Conservation (phyloP, 2,329 filamentous ascomycete species). For the Pseudogymnoascus sp. region DNA sequence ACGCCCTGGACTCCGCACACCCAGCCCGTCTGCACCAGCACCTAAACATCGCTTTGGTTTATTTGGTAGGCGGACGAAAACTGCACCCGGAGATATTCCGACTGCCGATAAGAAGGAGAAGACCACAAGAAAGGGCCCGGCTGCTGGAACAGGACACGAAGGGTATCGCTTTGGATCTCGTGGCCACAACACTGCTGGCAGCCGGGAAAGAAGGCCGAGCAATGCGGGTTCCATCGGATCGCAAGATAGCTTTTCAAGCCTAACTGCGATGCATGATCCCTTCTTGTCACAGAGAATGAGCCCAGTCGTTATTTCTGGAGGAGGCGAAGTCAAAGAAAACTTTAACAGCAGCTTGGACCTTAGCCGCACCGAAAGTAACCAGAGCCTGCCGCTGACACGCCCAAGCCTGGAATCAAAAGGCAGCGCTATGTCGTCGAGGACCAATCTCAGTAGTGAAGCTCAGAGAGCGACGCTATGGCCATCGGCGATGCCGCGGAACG, state of each 20-base stretch:
- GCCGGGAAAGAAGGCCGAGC: conserved; percentile 27
- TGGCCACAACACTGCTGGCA: conserved; percentile 51
- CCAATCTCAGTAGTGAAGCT: conserved; percentile 26
- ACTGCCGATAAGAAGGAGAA: conserved; percentile 49
- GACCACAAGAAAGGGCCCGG: conserved; percentile 62
- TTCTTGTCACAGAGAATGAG: conserved; percentile 56
- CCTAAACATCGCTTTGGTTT: conserved; percentile 64
- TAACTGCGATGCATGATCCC: conserved; percentile 38
- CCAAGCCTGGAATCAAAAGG: conserved; percentile 37
- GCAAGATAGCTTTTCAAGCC: conserved; percentile 41
- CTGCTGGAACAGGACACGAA: conserved; percentile 90
- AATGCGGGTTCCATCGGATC: conserved; percentile 36
- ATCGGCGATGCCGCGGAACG: conserved; percentile 38
- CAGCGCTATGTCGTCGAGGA: conserved; percentile 19
- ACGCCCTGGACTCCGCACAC: conserved; percentile 32
- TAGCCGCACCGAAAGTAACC: conserved; percentile 41
- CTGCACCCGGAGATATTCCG: conserved; percentile 38
- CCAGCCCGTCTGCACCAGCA: conserved; percentile 45
- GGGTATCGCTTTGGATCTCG: conserved; percentile 46
- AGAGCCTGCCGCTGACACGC: conserved; percentile 34
- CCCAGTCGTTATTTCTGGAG: conserved; percentile 54
- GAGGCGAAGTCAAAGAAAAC: conserved; percentile 54
- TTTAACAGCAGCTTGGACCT: conserved; percentile 45
- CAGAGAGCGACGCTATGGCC: conserved; percentile 43
- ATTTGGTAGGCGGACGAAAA: conserved; percentile 66